Conservation (phyloP, 2,329 filamentous ascomycete species). For the Endoconidiophora polonica region DNA sequence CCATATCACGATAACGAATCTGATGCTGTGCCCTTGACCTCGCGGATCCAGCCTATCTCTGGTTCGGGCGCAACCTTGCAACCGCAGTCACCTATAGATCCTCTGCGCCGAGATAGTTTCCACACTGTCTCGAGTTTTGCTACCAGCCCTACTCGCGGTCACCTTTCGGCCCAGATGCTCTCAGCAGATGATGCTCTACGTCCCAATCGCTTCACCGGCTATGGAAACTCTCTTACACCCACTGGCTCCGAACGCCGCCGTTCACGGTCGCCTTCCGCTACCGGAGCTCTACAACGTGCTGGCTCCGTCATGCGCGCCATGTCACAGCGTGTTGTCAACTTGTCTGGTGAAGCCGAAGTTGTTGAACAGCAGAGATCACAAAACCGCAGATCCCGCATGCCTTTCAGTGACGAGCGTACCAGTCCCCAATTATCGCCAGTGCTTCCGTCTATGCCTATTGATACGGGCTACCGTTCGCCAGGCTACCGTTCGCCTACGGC, state of each 20-base stretch:
- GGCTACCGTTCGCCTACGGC: conserved; percentile 18
- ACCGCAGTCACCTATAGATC: conserved; percentile 23
- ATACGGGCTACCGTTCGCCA: conserved; percentile 37
- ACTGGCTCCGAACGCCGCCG: conserved; percentile 28
- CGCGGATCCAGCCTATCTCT: conserved; percentile 37
- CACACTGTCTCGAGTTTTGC: conserved; percentile 39
- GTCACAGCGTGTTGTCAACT: conserved; percentile 93
- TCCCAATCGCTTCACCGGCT: conserved; percentile 20
- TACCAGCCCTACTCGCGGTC: conserved; percentile 28
- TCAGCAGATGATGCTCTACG: conserved; percentile 11
- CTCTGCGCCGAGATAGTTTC: conserved; percentile 35
- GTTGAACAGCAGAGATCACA: conserved; percentile 55
- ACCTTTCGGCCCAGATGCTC: conserved; percentile 7
- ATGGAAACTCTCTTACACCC: conserved; percentile 39
- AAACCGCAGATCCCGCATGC: conserved; percentile 41
- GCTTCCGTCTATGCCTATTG: conserved; percentile 20
- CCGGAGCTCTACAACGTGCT: conserved; percentile 49
- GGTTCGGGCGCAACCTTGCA: conserved; percentile 24
- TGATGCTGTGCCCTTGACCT: conserved; percentile 34
- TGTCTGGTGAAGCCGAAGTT: conserved; percentile 80
- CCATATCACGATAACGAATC: conserved; percentile 9
- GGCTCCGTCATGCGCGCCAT: conserved; percentile 68
- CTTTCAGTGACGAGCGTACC: conserved; percentile 34
- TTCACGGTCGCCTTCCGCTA: conserved; percentile 46
- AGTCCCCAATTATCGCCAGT: conserved; percentile 16